Evolutionary conservation across 306 rosid species (phyloP).

Genomic region (Acmispon strigosus): DNA sequence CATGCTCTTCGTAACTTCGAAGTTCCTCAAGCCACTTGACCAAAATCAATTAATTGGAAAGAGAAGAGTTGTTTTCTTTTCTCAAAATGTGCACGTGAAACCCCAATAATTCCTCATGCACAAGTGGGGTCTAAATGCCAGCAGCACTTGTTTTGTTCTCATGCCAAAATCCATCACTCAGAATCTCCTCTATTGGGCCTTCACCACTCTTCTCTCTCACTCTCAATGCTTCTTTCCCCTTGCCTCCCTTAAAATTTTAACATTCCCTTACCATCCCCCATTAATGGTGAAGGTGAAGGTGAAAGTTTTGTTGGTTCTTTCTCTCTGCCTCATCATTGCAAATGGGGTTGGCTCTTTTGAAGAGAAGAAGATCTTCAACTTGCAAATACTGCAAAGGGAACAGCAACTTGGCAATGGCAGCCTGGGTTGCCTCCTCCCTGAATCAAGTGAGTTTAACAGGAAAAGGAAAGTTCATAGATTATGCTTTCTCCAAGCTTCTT

Average conservation of each 20-base stretch:
- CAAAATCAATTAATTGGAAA: slow-evolving; percentile 13
- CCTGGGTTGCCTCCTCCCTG: slow-evolving; percentile 30
- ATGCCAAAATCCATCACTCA: slow-evolving; percentile 60
- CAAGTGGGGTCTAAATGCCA: slow-evolving; percentile 63
- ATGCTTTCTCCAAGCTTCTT: slow-evolving; percentile 3
- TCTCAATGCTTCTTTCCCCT: slow-evolving; percentile 14
- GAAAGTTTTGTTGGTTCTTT: slow-evolving; percentile 14
- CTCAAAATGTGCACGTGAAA: slow-evolving; percentile 42
- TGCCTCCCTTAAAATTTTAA: not conserved
- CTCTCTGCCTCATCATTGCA: slow-evolving; percentile 28
- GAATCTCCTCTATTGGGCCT: slow-evolving; percentile 44
- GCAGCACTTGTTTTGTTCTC: slow-evolving; percentile 80
- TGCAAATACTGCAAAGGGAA: slow-evolving; percentile 23
- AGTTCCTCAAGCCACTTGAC: slow-evolving; percentile 21
- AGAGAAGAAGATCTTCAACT: slow-evolving; percentile 39
- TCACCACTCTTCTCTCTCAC: not conserved
- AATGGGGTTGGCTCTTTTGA: slow-evolving; percentile 30
- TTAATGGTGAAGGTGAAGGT: slow-evolving; percentile 37
- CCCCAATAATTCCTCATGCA: slow-evolving; percentile 92
- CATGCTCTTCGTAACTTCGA: too few species aligned
- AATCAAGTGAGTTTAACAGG: slow-evolving; percentile 38
- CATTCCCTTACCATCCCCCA: not conserved
- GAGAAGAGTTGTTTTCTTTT: slow-evolving; percentile 19
- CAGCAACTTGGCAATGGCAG: not conserved
- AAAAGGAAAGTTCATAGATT: not conserved